A percentile compares a stretch with the other conserved stretches of the same genome.
Evolutionary conservation across 306 rosid species (phyloP).

Genomic region (Elaeagnus macrophylla): DNA sequence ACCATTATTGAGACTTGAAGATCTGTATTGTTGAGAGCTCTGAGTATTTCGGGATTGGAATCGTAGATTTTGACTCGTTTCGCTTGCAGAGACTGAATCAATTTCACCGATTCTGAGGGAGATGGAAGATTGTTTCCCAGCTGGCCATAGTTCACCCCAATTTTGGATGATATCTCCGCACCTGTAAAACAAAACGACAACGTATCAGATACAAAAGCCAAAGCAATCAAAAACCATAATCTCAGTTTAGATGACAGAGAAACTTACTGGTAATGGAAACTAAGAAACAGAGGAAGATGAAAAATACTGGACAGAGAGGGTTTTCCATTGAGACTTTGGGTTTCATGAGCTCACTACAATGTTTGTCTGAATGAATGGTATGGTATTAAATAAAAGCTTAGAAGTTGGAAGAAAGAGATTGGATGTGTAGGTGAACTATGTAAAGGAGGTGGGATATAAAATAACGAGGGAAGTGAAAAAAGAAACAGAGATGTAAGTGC

Average conservation of each 20-base stretch:
- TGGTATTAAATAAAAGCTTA: no score
- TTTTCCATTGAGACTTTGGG: no score
- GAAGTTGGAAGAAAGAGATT: no score
- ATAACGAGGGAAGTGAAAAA: no score
- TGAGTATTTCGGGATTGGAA: slow-evolving; percentile 41
- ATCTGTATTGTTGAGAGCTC: slow-evolving; percentile 39
- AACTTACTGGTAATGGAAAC: slow-evolving; percentile 32
- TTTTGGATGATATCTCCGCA: slow-evolving; percentile 29
- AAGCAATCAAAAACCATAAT: not conserved
- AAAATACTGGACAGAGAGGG: not conserved
- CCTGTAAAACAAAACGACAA: slow-evolving; percentile 19
- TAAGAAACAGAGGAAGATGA: slow-evolving; percentile 28
- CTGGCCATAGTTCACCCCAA: slow-evolving; percentile 70
- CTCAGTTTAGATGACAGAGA: not conserved
- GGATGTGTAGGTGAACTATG: no score
- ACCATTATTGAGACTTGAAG: slow-evolving; percentile 59
- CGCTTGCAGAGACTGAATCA: slow-evolving; percentile 43
- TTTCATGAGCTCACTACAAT: no score
- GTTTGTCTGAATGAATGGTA: no score
- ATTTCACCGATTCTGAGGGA: slow-evolving; percentile 35
- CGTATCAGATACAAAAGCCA: not conserved
- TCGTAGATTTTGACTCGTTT: slow-evolving; percentile 56
- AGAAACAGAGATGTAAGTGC: no score
- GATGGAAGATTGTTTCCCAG: slow-evolving; percentile 65
- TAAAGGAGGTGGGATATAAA: no score